Percentiles rank a stretch among this genome's conserved stretches.
phyloP scores from a whole-genome alignment of 306 rosid genomes.

The Prunus mume region DNA sequence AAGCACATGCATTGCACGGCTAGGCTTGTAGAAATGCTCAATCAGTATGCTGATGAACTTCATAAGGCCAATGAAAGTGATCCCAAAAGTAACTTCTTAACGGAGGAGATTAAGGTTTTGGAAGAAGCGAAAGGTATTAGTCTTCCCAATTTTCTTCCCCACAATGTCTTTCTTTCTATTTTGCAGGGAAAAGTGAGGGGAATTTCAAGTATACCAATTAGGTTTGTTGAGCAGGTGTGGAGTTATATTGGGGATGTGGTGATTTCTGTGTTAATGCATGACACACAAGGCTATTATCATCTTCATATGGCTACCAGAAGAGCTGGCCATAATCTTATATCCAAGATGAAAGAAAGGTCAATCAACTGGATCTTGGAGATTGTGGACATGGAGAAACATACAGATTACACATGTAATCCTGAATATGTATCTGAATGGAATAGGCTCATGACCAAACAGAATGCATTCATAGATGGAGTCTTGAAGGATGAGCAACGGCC shows the following conservation, averaged over 20 bases:
- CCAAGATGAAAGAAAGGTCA: neutral
- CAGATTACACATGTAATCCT: neutral
- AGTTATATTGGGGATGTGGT: neutral
- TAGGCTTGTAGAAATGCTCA: conserved; percentile 28
- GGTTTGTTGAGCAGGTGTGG: neutral
- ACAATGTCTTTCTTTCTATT: neutral
- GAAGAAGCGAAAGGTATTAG: neutral
- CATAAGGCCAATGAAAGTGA: neutral
- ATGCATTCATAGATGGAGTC: neutral
- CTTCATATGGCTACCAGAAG: neutral
- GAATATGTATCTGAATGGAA: neutral
- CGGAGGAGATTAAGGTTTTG: conserved; percentile 24
- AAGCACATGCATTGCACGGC: conserved; percentile 43
- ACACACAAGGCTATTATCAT: neutral
- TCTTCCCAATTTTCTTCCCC: neutral
- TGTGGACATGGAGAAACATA: conserved; percentile 4
- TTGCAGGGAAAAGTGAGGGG: neutral
- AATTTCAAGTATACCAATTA: neutral
- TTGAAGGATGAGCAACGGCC: neutral
- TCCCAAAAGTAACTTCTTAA: conserved; percentile 17
- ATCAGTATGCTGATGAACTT: conserved; percentile 8
- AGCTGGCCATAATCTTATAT: neutral
- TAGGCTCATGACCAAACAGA: neutral
- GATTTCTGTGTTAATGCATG: neutral
- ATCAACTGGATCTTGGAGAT: neutral